A percentile compares a stretch with the other conserved stretches of the same genome.
These are phyloP conservation scores for Luvunga scandens DNA, from an alignment of 345 rosid species.

Conservation along the genomic window DNA sequence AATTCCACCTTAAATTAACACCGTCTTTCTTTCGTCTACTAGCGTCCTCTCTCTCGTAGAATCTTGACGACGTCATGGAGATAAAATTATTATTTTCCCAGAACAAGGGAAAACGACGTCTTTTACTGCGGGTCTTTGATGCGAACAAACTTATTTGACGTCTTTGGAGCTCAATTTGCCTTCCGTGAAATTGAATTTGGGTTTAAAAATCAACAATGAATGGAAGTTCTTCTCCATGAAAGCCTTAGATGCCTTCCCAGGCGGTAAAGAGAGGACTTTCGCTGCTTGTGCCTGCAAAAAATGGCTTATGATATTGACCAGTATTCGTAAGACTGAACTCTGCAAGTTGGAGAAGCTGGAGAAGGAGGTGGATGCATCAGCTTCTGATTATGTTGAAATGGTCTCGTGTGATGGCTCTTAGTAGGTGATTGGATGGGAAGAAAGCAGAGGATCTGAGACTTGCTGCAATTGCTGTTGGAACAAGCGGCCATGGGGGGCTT, in stretches of 20 bases:
- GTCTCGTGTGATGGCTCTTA: conserved; percentile 46
- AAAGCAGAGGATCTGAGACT: conserved; percentile 67
- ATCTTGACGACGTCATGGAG: no score
- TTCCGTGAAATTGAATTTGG: conserved; percentile 24
- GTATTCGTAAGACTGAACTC: conserved; percentile 45
- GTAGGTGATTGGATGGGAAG: conserved; percentile 66
- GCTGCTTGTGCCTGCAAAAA: conserved; percentile 63
- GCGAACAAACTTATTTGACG: no score
- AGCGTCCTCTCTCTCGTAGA: no score
- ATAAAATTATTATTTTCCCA: no score
- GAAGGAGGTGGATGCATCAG: conserved; percentile 15
- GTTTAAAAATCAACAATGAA: conserved; percentile 38
- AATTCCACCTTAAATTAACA: no score
- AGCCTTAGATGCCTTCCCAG: conserved; percentile 53
- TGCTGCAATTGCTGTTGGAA: conserved; percentile 66
- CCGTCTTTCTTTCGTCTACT: no score
- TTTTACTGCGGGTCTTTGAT: no score
- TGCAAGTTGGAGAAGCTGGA: conserved; percentile 18
- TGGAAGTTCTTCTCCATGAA: conserved; percentile 67
- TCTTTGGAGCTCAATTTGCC: conserved; percentile 20
- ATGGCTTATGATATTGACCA: conserved; percentile 60
- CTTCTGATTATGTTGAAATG: conserved; percentile 39
- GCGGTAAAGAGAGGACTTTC: conserved; percentile 50
- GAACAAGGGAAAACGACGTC: no score
- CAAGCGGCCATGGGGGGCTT: conserved; percentile 54